These are phyloP conservation scores for Colletotrichum graminicola DNA, from an alignment of 2,329 filamentous ascomycete genomes.

Conservation along the genomic window DNA sequence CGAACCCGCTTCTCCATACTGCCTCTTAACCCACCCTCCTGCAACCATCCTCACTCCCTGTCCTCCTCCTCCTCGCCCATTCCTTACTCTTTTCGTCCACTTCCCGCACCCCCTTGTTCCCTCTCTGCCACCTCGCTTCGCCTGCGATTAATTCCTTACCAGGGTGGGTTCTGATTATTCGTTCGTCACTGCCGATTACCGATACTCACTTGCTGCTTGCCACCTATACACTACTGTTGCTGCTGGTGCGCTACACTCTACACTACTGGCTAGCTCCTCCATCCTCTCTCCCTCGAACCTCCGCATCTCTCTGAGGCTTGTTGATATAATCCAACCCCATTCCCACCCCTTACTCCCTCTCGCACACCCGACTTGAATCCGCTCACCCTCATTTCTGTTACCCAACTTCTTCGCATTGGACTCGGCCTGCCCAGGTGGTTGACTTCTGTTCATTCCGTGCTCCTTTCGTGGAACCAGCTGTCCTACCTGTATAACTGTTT, in stretches of 20 bases:
- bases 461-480: slow-evolving; percentile 46
- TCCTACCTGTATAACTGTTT: slow-evolving; percentile 48
- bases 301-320: neutral
- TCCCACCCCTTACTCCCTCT: slow-evolving; percentile 4
- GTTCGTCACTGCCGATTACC: slow-evolving; percentile 12
- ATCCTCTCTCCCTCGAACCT: neutral
- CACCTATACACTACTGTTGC: neutral
- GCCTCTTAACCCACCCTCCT: slow-evolving; percentile 11
- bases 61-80: slow-evolving; percentile 9
- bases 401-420: neutral
- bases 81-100: slow-evolving; percentile 9
- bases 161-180: slow-evolving; percentile 16
- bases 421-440: slow-evolving; percentile 11
- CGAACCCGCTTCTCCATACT: slow-evolving; percentile 29
- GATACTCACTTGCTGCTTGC: neutral
- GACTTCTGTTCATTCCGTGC: slow-evolving; percentile 26
- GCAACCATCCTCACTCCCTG: slow-evolving; percentile 1
- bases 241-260: slow-evolving; percentile 6
- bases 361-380: neutral
- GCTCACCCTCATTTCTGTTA: neutral
- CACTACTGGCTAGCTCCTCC: slow-evolving; percentile 6
- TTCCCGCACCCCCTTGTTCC: slow-evolving; percentile 16
- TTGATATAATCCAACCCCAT: slow-evolving; percentile 25
- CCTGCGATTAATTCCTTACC: slow-evolving; percentile 33
- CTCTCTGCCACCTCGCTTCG: slow-evolving; percentile 31